Base-by-base conservation (phyloP, 345 rosid species). In the Noccaea bulbosa region DNA sequence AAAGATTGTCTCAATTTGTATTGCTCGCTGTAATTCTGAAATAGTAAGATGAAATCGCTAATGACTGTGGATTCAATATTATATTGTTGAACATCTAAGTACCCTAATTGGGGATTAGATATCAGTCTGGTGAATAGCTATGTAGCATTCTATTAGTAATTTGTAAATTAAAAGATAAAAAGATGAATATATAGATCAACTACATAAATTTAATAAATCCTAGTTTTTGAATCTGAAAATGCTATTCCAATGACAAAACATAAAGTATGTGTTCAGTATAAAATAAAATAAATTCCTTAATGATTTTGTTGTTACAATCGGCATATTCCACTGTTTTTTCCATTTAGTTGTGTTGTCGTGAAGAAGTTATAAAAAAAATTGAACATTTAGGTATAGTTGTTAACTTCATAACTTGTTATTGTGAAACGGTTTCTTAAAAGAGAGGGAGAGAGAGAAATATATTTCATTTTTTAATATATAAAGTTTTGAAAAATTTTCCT, bases 11-110 rank as follows among this genome's bases (percentile, higher is more conserved):
- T 62, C 39, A 27, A 1, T 60, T 40, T 4, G 14, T 35, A 54
- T 24, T 27, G 57, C 34, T 34, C 15, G 64, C 10, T 64, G 11
- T 27, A 43, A 30, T 52, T 66, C 6, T 33, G 14, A 52, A 44
- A 41, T 62, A 16, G 41, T 32, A 67, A 15, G 43, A 41, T 53
- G 63, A 8, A 37, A 53, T 49, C 35, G 16, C 68, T 61, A 11
- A 30, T 51, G 16, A 34, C 15, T 49, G 32, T 4, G 11, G 33
- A 62, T 6, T 33, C 16, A 7, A 16, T 10, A 62, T 62, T 39
- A 44, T 8, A 30, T 12, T 14, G 27, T 44, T n/a, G 2, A 11
- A 6, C 27, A 27, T 15, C 33, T 27, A 7, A n/a, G 50, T 44
- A 10, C 14, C 11, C 20, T 8, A 27, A 43, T 27, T 20, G 17